Conservation (phyloP, 306 rosid species). For the Canavalia ensiformis region DNA sequence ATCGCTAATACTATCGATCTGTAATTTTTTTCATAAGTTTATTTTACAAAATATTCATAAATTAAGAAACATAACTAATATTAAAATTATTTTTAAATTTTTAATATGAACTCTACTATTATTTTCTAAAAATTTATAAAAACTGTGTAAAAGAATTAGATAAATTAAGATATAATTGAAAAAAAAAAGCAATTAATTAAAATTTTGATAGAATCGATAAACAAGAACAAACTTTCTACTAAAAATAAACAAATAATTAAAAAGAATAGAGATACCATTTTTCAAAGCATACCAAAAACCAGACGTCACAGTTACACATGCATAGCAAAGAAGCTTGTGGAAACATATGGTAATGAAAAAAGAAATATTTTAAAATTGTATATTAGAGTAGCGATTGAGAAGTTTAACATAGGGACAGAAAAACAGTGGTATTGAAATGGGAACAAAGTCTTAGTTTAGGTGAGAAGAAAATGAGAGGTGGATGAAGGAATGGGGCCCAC, state of each 20-base stretch:
- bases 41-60: no score
- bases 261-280: not conserved
- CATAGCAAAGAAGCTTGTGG: conserved; percentile 45
- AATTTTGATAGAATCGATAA: no score
- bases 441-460: conserved; percentile 81
- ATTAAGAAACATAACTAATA: no score
- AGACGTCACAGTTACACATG: conserved; percentile 51
- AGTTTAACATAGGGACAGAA: conserved; percentile 51
- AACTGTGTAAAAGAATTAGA: no score
- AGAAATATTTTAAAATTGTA: conserved; percentile 5
- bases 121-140: no score
- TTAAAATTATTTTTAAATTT: no score
- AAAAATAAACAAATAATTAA: no score
- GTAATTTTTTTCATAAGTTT: no score
- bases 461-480: conserved; percentile 60
- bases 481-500: conserved; percentile 58
- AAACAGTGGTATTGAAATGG: conserved; percentile 48
- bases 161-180: no score
- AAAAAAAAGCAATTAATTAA: no score
- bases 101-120: no score
- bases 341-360: conserved; percentile 44
- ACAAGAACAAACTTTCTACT: no score
- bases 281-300: conserved; percentile 29
- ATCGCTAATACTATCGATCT: not conserved
- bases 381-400: conserved; percentile 35